These are phyloP conservation scores for Globisporangium uncinulatum DNA, from an alignment of 352 stramenopile species.

Conservation along the genomic window DNA sequence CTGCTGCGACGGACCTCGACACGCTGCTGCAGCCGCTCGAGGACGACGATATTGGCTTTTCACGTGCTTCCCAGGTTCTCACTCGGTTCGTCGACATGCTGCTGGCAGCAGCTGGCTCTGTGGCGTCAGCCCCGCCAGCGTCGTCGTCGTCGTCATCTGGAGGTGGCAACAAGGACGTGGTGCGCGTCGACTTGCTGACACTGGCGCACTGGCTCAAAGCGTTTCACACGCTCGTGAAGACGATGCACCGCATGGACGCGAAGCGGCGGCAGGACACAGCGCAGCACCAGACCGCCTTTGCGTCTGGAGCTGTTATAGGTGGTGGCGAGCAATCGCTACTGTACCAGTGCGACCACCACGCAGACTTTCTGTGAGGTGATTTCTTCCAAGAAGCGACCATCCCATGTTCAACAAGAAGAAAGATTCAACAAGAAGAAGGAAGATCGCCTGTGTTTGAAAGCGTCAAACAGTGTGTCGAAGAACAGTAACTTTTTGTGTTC, in stretches of 20 bases:
- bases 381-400: not conserved
- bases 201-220: conserved; percentile 56
- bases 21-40: conserved; percentile 35
- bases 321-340: conserved; percentile 7
- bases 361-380: conserved; percentile 1
- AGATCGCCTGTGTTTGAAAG: no score
- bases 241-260: conserved; percentile 43
- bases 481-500: no score
- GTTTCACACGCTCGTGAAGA: conserved; percentile 53
- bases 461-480: no score
- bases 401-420: no score
- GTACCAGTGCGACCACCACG: conserved; percentile 15
- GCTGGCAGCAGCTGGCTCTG: conserved; percentile 19
- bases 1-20: conserved; percentile 17
- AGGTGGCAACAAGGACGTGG: conserved; percentile 25
- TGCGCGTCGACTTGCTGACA: conserved; percentile 47
- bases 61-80: conserved; percentile 48
- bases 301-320: not conserved
- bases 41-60: conserved; percentile 54
- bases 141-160: conserved; percentile 2
- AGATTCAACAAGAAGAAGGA: no score
- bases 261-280: conserved; percentile 37
- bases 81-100: conserved; percentile 58
- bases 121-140: conserved; percentile 4
- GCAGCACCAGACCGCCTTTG: not conserved